Base-by-base conservation (phyloP, 1,139 yeast genomes). In the Meyerozyma smithsonii region DNA sequence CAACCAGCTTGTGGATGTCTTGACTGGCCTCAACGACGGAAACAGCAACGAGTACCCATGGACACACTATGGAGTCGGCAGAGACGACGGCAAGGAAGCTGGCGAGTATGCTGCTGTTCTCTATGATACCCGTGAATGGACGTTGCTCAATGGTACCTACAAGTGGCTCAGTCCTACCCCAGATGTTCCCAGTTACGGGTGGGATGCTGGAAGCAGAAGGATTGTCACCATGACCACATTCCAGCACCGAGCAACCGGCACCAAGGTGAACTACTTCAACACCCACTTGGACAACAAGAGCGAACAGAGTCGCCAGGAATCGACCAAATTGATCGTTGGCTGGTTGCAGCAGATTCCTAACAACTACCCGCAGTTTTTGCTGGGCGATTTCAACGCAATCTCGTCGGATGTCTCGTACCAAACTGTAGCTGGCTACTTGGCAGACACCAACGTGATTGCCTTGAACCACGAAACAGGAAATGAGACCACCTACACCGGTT, bases 21-120 rank as follows among this genome's bases (percentile, higher is more conserved):
- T 57, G 19, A 24, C 32, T 2, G 61, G 61, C 2, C 47, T 59
- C 28, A 59, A 59, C 17, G 44, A 43, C 23, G 50, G 51, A 11
- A 35, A 23, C 24, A 32, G 21, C 10, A 36, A 23, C 11, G 51
- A 55, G 25, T 39, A 41, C 25, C 50, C 55, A 3, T 74, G 72
- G 67, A 55, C 56, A 8, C 70, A 71, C 46, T 67, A 64, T 41
- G 76, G 76, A 2, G 69, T 65, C n/a, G 78, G 79, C 2, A 56
- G 79, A 50, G 72, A 69, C 38, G 77, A 74, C 51, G 79, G 79
- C 4, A 48, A 51, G 10, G 52, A 54, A 5, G 48, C 52, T 4
- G 78, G 79, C 5, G 79, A 74, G 44, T 71, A 59, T 44, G 63
- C 74, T 33, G 77, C 79, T 1, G 61, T 74, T 16, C 58, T 68